Base-by-base conservation (phyloP, 2,329 filamentous ascomycete genomes). In the Alternaria sp. region DNA sequence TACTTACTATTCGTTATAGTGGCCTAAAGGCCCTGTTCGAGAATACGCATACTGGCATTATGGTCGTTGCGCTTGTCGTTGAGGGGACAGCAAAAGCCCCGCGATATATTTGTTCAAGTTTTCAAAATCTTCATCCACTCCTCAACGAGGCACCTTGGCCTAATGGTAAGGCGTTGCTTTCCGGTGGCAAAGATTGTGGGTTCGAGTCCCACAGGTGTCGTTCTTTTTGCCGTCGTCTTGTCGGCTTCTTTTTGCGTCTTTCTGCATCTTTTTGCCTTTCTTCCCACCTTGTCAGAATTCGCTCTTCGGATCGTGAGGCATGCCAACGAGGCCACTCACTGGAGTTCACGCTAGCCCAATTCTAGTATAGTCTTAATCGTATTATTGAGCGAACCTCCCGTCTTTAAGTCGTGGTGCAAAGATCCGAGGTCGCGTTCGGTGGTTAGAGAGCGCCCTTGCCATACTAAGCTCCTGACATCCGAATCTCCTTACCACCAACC, bases 161-260 rank as follows among this genome's bases (percentile, higher is more conserved):
- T 80, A 81, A 81, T 81, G 79, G 78, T 79, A 81, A 80, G 77
- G 78, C 77, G 78, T 79, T 80, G 77, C 79, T 81, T 81, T 81
- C 79, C 79, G 79, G 79, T 81, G 79, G 79, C 77, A 81, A 80
- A 80, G 79, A 81, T 78, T 81, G 76, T 71, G 78, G 73, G 79
- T 81, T 81, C 79, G 78, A 81, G 79, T 81, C 79, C 73, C 78
- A 69, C 73, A 73, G 74, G 72, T 77, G 77, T 80, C 78, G 77
- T 54, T 55, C 60, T 62, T 67, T 63, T 61, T 40, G 36, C 36
- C 9, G 36, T 6, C 2, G 4, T 40, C 32, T 10, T 5, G 15
- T 10, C 32, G 15, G 32, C 32, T 17, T 53, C 47, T 66, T 69
- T 70, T 67, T 65, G 55, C 59, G 11, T 54, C 36, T 30, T 43